Percentiles rank a stretch among this genome's conserved stretches.
Evolutionary conservation across 2,329 filamentous ascomycete species (phyloP).

Genomic region (Botrytis tulipae): DNA sequence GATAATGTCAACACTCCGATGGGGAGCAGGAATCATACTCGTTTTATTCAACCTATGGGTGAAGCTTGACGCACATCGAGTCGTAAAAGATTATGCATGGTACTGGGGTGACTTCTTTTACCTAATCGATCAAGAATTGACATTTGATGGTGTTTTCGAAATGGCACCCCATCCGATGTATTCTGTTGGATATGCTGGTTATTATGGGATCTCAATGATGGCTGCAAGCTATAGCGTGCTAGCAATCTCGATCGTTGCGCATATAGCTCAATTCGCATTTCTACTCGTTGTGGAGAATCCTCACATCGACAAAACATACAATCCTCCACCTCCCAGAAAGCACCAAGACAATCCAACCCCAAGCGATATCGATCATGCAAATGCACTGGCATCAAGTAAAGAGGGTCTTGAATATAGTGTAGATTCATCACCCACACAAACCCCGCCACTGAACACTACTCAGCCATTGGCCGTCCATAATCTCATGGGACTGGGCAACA

Average conservation of each 20-base stretch:
- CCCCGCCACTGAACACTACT: conserved; percentile 41
- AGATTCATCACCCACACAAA: conserved; percentile 17
- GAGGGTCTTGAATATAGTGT: conserved; percentile 38
- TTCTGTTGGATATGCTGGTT: conserved; percentile 94
- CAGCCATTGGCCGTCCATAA: conserved; percentile 74
- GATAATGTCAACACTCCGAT: conserved; percentile 69
- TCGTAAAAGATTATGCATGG: conserved; percentile 99
- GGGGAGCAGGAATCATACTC: conserved; percentile 72
- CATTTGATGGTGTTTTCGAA: conserved; percentile 97
- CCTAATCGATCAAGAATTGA: conserved; percentile 94
- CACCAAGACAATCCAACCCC: conserved; percentile 39
- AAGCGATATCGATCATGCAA: conserved; percentile 40
- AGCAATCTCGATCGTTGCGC: conserved; percentile 93
- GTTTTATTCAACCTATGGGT: conserved; percentile 98
- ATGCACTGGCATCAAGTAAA: conserved; percentile 38
- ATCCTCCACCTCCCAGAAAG: conserved; percentile 73
- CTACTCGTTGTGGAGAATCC: conserved; percentile 90
- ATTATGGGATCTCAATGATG: conserved; percentile 98
- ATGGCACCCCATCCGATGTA: conserved; percentile 99
- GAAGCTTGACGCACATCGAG: conserved; percentile 93
- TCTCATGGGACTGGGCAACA: conserved; percentile 76
- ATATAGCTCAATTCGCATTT: conserved; percentile 92
- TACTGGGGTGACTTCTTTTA: conserved; percentile 99
- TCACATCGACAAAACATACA: conserved; percentile 97
- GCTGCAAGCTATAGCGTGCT: conserved; percentile 96